Evolutionary conservation across 306 rosid species (phyloP).

Genomic region (Corylus heterophylla): DNA sequence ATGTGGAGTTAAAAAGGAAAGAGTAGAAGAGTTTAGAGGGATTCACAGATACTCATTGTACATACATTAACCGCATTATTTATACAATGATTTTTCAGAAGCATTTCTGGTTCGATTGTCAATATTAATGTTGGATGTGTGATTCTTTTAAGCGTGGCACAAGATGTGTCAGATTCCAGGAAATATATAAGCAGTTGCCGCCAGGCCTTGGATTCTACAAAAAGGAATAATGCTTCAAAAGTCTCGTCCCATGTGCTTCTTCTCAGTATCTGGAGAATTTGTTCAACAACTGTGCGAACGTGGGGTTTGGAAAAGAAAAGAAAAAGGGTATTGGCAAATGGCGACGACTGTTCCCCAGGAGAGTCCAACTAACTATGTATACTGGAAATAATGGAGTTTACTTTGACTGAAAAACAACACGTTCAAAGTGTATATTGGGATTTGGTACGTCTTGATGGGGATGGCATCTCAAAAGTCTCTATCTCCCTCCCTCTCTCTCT

Average conservation of each 20-base stretch:
- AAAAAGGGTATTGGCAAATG: not conserved
- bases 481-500: too few relatives aligned
- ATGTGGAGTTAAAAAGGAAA: constrained; percentile 34
- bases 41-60: constrained; percentile 39
- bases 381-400: too few relatives aligned
- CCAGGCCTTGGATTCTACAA: constrained; percentile 2
- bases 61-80: constrained; percentile 50
- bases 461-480: too few relatives aligned
- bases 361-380: too few relatives aligned
- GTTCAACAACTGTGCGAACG: not conserved
- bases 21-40: constrained; percentile 35
- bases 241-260: not conserved
- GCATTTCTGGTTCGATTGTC: constrained; percentile 6
- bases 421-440: too few relatives aligned
- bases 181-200: too few relatives aligned
- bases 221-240: not conserved
- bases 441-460: too few relatives aligned
- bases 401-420: too few relatives aligned
- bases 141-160: not conserved
- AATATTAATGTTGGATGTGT: not conserved
- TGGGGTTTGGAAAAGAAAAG: not conserved
- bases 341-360: too few relatives aligned
- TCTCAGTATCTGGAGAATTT: not conserved
- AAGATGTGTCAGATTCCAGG: not conserved
- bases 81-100: constrained; percentile 33